Evolutionary conservation across 1,284 basidiomycete genomes (phyloP).

Genomic region (Melampsora americana): DNA sequence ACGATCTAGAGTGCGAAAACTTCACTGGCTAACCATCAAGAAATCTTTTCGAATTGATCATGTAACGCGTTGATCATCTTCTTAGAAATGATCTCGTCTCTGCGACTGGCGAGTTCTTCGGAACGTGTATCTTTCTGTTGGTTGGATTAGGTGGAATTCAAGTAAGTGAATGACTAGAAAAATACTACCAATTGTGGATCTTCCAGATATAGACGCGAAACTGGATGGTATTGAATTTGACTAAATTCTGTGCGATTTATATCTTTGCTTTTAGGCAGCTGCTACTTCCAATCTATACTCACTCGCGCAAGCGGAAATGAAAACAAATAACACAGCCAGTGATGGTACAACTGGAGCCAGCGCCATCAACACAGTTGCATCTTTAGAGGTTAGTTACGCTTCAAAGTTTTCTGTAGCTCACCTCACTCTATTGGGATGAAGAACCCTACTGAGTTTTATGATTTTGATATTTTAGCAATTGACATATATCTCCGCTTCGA

Average conservation of each 20-base stretch:
- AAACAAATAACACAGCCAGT: neutral
- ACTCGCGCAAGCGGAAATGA: slow-evolving; percentile 1
- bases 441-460: neutral
- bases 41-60: neutral
- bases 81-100: slow-evolving; percentile 36
- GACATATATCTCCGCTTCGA: slow-evolving; percentile 64
- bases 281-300: slow-evolving; percentile 17
- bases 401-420: neutral
- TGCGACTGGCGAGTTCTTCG: slow-evolving; percentile 37
- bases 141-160: slow-evolving; percentile 43
- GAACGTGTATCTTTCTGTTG: slow-evolving; percentile 33
- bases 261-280: slow-evolving; percentile 8
- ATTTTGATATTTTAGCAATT: slow-evolving; percentile 46
- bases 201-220: too few relatives aligned
- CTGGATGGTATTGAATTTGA: too few relatives aligned
- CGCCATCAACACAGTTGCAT: slow-evolving; percentile 33
- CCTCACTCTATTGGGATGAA: neutral
- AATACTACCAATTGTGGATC: neutral
- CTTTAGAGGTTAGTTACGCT: slow-evolving; percentile 12
- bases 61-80: neutral
- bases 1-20: too few relatives aligned
- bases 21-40: neutral
- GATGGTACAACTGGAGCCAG: slow-evolving; percentile 11
- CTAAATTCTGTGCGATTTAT: too few relatives aligned
- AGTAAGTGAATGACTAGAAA: slow-evolving; percentile 12